A percentile compares a stretch with the other conserved stretches of the same genome.
Evolutionary conservation across 192 early-diverging fungal genomes (phyloP).

Genomic region (Gaertneriomyces semiglobifer): DNA sequence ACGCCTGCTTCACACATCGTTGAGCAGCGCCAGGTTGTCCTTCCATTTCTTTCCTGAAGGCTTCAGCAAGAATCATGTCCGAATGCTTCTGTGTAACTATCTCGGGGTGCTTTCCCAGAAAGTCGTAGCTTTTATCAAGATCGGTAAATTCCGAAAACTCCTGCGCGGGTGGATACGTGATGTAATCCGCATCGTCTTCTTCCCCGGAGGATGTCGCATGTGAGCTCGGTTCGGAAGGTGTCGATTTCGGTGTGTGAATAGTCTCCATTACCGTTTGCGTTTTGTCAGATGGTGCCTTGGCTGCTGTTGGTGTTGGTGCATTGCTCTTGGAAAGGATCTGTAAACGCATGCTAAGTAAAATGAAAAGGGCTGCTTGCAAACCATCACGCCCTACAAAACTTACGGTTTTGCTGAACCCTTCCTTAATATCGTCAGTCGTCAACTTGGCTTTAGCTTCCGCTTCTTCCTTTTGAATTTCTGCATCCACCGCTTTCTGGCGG

Average conservation of each 20-base stretch:
- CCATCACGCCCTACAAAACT: constrained; percentile 4
- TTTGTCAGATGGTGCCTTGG: constrained; percentile 13
- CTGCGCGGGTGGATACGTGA: constrained; percentile 36
- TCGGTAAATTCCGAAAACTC: constrained; percentile 21
- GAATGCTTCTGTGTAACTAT: constrained; percentile 67
- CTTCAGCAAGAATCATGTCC: constrained; percentile 83
- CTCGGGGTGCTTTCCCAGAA: constrained; percentile 65
- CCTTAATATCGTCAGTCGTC: constrained; percentile 45
- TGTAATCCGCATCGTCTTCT: constrained; percentile 35
- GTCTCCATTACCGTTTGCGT: constrained; percentile 39
- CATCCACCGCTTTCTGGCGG: constrained; percentile 29
- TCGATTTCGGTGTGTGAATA: constrained; percentile 33
- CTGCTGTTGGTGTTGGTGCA: constrained; percentile 9
- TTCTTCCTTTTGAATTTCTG: constrained; percentile 43
- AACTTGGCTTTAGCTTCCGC: constrained; percentile 42
- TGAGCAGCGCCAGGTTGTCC: constrained; percentile 65
- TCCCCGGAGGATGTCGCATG: neutral
- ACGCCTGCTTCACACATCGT: constrained; percentile 74
- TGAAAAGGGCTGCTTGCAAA: neutral
- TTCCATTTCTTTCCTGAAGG: constrained; percentile 71
- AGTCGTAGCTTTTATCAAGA: constrained; percentile 43
- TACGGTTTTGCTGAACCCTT: constrained; percentile 48
- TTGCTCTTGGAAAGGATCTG: constrained; percentile 16
- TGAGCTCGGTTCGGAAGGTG: neutral
- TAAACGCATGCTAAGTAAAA: neutral